Base-by-base conservation (phyloP, 768 basidiomycete genomes). In the Piloderma croceum region DNA sequence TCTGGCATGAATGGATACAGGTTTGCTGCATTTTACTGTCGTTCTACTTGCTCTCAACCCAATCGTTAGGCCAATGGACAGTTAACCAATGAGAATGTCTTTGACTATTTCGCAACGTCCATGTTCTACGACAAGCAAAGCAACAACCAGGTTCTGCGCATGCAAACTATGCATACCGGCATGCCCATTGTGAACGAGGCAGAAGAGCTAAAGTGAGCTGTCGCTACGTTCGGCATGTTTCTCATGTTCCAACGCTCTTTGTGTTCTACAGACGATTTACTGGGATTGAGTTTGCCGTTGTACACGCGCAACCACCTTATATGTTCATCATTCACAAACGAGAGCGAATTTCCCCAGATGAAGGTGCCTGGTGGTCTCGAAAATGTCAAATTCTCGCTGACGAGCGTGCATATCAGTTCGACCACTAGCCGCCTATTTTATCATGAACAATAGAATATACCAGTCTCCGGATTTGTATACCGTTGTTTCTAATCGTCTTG, bases 111-210 rank as follows among this genome's bases (percentile, higher is more conserved):
- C 58, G 70, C 83, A 10, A 78, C 78, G 1, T 91, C 89, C 21
- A 90, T 90, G 79, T 93, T 91, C 68, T 94, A 90, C 59, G 90
- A 93, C 64, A 89, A 89, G 61, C 85, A 88, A 63, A 90, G 86
- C 65, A 92, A 84, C 61, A 94, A 94, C 60, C 87, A 91, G 52
- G 81, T 86, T 22, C 67, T 94, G 32, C 83, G 90, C 51, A 94
- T 94, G 91, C 91, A 94, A 61, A 92, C 88, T 0, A 82, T 84
- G 67, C 83, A 89, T 54, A 84, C 85, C 0, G 88, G 83, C n/a
- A 65, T 76, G 21, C 77, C 83, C 7, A 64, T 90, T 41, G 66
- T 72, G 6, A 83, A 92, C 49, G 91, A 92, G 58, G 80, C 82
- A 7, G 87, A 87, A 47, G 88, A 93, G 56, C 78, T 94, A 46